These are phyloP conservation scores for Pythium oligandrum DNA, from an alignment of 352 stramenopile species.

Conservation along the genomic window DNA sequence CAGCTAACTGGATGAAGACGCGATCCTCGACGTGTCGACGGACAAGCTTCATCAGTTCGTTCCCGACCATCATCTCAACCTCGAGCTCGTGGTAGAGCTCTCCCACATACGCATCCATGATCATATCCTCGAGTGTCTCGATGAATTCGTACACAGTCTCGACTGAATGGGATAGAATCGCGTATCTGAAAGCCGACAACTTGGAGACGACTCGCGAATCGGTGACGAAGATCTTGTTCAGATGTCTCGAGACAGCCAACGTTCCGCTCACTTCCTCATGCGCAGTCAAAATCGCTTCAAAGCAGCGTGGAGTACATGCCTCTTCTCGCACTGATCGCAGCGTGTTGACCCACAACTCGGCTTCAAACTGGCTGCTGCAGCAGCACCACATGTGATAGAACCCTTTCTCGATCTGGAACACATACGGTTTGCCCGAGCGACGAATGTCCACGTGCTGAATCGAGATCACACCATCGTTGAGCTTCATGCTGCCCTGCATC, in stretches of 20 bases:
- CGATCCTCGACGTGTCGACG: conserved; percentile 76
- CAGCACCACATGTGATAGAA: conserved; percentile 82
- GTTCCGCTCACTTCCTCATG: conserved; percentile 49
- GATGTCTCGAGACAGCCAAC: conserved; percentile 44
- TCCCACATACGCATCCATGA: conserved; percentile 66
- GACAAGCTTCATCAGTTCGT: conserved; percentile 70
- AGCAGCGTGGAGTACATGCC: conserved; percentile 29
- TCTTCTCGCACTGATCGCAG: conserved; percentile 42
- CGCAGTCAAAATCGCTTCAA: conserved; percentile 61
- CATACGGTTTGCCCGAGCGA: conserved; percentile 56
- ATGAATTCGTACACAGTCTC: conserved; percentile 57
- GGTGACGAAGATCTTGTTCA: conserved; percentile 84
- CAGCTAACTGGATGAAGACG: conserved; percentile 62
- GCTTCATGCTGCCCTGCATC: conserved; percentile 77
- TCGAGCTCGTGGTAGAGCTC: conserved; percentile 56
- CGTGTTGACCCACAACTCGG: conserved; percentile 74
- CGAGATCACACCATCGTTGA: conserved; percentile 82
- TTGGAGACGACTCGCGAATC: conserved; percentile 47
- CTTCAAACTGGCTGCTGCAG: conserved; percentile 72
- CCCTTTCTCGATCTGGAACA: conserved; percentile 81
- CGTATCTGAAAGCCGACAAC: conserved; percentile 46
- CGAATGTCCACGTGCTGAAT: conserved; percentile 78
- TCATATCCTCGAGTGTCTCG: conserved; percentile 49
- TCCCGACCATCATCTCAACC: conserved; percentile 61
- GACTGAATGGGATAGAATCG: conserved; percentile 43